Conservation (phyloP, 2,329 filamentous ascomycete genomes). For the Sarocladium oryzae region DNA sequence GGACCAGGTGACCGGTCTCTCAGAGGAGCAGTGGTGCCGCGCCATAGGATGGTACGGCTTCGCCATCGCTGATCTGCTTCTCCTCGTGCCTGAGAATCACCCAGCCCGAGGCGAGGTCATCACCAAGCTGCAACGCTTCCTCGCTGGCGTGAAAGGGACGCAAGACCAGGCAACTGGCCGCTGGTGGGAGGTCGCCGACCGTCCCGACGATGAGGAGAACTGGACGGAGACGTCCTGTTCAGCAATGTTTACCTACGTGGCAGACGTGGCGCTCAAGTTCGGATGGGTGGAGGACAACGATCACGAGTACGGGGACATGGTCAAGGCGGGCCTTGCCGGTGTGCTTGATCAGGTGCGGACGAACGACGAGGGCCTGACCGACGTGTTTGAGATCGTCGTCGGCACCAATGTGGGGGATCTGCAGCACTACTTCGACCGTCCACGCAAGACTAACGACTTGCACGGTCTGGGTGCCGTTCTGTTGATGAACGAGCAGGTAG, state of each 20-base stretch:
- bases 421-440: neutral
- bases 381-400: constrained; percentile 8
- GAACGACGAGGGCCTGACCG: constrained; percentile 8
- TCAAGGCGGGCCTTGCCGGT: constrained; percentile 1
- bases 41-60: constrained; percentile 12
- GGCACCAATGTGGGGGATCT: constrained; percentile 8
- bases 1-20: constrained; percentile 8
- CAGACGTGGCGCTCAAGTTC: neutral
- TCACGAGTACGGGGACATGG: neutral
- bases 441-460: constrained; percentile 6
- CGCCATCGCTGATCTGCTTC: constrained; percentile 9
- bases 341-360: constrained; percentile 8
- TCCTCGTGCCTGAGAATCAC: constrained; percentile 5
- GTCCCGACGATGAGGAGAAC: constrained; percentile 7
- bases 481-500: constrained; percentile 11
- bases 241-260: constrained; percentile 9
- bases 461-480: constrained; percentile 10
- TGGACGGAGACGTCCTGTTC: constrained; percentile 12
- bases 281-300: constrained; percentile 2
- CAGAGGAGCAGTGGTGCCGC: constrained; percentile 9
- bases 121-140: neutral
- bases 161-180: constrained; percentile 8
- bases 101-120: neutral
- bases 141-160: neutral
- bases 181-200: constrained; percentile 11